A percentile compares a stretch with the other conserved stretches of the same genome.
phyloP scores from a whole-genome alignment of 2,329 filamentous ascomycete genomes.

The Nemania bipapillata region DNA sequence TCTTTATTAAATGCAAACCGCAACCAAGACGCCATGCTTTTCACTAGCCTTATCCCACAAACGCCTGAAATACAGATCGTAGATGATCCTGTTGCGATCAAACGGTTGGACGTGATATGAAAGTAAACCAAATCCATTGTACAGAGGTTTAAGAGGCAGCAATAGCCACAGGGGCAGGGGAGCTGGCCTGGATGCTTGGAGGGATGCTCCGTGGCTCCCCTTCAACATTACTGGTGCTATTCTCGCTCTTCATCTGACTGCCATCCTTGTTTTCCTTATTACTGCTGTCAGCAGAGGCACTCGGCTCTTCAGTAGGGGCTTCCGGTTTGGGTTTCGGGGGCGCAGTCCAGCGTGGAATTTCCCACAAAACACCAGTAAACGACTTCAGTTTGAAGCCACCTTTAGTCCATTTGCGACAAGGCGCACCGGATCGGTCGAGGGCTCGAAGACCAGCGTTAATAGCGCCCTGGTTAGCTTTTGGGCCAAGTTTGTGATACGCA shows the following conservation, averaged over 20 bases:
- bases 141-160: slow-evolving; percentile 55
- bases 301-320: slow-evolving; percentile 58
- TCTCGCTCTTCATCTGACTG: slow-evolving; percentile 61
- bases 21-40: slow-evolving; percentile 51
- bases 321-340: slow-evolving; percentile 67
- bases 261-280: slow-evolving; percentile 74
- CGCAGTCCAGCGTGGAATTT: slow-evolving; percentile 58
- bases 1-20: slow-evolving; percentile 30
- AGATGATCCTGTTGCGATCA: slow-evolving; percentile 19
- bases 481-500: slow-evolving; percentile 82
- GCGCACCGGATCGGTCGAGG: slow-evolving; percentile 89
- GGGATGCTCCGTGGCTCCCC: slow-evolving; percentile 64
- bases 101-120: slow-evolving; percentile 2
- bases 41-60: slow-evolving; percentile 40
- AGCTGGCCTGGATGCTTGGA: slow-evolving; percentile 63
- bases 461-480: slow-evolving; percentile 94
- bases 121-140: slow-evolving; percentile 1
- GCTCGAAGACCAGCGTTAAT: slow-evolving; percentile 97
- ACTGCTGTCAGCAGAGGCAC: slow-evolving; percentile 63
- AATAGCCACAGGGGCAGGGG: slow-evolving; percentile 63
- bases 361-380: slow-evolving; percentile 63
- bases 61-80: slow-evolving; percentile 39
- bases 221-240: slow-evolving; percentile 55
- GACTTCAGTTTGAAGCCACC: slow-evolving; percentile 87
- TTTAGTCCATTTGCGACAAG: slow-evolving; percentile 90